These are phyloP conservation scores for Aquilaria agallochum DNA, from an alignment of 441 rosid species.

Conservation along the genomic window DNA sequence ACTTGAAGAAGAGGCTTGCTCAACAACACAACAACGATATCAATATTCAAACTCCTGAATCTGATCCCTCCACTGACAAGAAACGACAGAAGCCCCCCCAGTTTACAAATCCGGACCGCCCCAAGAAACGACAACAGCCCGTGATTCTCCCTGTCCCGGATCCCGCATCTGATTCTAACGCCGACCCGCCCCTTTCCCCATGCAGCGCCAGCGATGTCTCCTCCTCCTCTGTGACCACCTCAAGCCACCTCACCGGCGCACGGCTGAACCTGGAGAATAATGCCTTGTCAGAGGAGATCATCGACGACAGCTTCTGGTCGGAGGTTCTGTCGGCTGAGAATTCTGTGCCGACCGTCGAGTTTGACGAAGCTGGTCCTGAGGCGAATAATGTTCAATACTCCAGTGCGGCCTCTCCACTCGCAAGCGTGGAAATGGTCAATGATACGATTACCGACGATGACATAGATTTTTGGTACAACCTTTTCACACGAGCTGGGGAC, in stretches of 20 bases:
- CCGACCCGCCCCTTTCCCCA: background rate
- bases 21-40: slow-evolving; percentile 3
- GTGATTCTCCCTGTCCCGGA: slow-evolving; percentile 2
- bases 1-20: slow-evolving; percentile 37
- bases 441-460: slow-evolving; percentile 2
- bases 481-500: slow-evolving; percentile 31
- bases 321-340: slow-evolving; percentile 44
- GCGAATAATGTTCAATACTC: slow-evolving; percentile 5
- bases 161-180: background rate
- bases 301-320: slow-evolving; percentile 46
- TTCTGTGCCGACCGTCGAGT: slow-evolving; percentile 12
- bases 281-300: slow-evolving; percentile 10
- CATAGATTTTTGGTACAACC: slow-evolving; percentile 39
- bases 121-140: slow-evolving; percentile 4
- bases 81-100: background rate
- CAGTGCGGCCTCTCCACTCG: slow-evolving; percentile 12
- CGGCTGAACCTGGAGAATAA: slow-evolving; percentile 15
- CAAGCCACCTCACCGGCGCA: slow-evolving; percentile 14
- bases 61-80: background rate
- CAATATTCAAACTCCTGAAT: background rate
- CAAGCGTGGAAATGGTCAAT: slow-evolving; percentile 10
- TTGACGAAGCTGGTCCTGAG: slow-evolving; percentile 1
- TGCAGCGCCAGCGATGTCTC: slow-evolving; percentile 26
- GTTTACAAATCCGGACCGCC: slow-evolving; percentile 6
- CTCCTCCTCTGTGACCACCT: slow-evolving; percentile 9